phyloP scores from a whole-genome alignment of 768 basidiomycete species.

The Lactarius quietus region DNA sequence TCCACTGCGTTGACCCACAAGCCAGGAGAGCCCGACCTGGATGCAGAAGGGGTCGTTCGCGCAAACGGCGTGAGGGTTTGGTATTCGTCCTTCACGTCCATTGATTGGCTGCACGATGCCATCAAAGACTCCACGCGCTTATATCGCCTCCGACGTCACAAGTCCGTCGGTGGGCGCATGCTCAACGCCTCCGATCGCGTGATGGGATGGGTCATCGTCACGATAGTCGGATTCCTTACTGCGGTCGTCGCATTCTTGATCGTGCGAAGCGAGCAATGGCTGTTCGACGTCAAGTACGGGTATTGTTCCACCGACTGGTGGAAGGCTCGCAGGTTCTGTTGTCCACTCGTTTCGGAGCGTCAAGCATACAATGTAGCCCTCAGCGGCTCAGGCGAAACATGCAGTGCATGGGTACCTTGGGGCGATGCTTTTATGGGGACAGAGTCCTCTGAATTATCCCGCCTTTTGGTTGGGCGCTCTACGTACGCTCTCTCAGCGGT shows the following conservation, averaged over 20 bases:
- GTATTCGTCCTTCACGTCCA: conserved; percentile 87
- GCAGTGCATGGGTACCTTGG: conserved; percentile 77
- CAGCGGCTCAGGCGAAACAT: conserved; percentile 38
- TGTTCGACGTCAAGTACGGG: conserved; percentile 91
- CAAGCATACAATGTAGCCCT: conserved; percentile 2
- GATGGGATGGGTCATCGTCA: conserved; percentile 87
- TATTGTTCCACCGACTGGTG: conserved; percentile 71
- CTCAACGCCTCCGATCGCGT: conserved; percentile 68
- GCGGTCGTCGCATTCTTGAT: conserved; percentile 86
- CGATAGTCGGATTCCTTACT: conserved; percentile 81
- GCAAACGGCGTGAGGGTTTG: conserved; percentile 90
- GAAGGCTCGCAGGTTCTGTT: conserved; percentile 81
- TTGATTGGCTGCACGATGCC: conserved; percentile 96
- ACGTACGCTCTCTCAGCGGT: conserved; percentile 79
- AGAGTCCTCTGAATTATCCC: conserved; percentile 34
- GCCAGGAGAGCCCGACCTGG: conserved; percentile 37
- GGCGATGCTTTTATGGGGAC: conserved; percentile 46
- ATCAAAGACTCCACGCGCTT: conserved; percentile 90
- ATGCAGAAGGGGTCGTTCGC: conserved; percentile 48
- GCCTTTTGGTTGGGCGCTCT: conserved; percentile 57
- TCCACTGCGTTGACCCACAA: conserved; percentile 38
- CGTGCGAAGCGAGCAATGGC: conserved; percentile 77
- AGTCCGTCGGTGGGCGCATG: conserved; percentile 63
- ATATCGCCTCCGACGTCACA: conserved; percentile 63
- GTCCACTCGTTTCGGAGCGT: conserved; percentile 39